Evolutionary conservation across 1,284 basidiomycete genomes (phyloP), one percentile per base, ranked within the genome.

Genomic region (Kwoniella shivajii): DNA sequence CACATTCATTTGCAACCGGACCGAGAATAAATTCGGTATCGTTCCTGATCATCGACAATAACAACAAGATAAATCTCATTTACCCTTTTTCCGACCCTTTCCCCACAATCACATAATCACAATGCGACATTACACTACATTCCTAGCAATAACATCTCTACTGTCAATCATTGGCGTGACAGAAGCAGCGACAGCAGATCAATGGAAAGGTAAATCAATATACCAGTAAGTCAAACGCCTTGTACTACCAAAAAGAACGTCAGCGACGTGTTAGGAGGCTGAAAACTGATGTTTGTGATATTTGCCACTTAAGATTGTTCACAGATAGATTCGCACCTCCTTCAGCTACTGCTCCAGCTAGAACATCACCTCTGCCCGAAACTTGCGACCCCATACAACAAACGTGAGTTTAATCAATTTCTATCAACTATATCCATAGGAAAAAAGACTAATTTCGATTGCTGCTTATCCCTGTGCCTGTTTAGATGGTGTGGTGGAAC

Each of bases 401-500:
- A 50, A 76, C 72, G 50, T 61, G 33, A 54, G 59, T 47, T 27
- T 2, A 7, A 20, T 38, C 16, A 22, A 5, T 26, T n/a, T 6
- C 37, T 27, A 18, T 42, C 18, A n/a, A 20, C 10, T 14, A 39
- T 13, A 39, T 39, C 14, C 16, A 18, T 14, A 13, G 37, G 37
- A 39, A 16, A n/a, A 13, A 39, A 2, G 37, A 18, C 4, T 24
- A 11, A 3, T 26, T 6, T 34, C 18, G 44, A 16, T 13, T 24
- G 13, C 27, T 43, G 18, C 27, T 44, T 10, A 18, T 27, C 18
- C 10, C 29, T 37, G 43, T 18, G 33, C 39, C 20, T 39, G 80
- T 24, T 83, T 64, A 84, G 84, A 1, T 89, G 84, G 82, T 89
- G 88, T 63, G 88, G 88, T 22, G 88, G 89, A 4, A 88, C 84